Evolutionary conservation across 2,329 filamentous ascomycete genomes (phyloP).

Genomic region (Waltergamsia citrina): DNA sequence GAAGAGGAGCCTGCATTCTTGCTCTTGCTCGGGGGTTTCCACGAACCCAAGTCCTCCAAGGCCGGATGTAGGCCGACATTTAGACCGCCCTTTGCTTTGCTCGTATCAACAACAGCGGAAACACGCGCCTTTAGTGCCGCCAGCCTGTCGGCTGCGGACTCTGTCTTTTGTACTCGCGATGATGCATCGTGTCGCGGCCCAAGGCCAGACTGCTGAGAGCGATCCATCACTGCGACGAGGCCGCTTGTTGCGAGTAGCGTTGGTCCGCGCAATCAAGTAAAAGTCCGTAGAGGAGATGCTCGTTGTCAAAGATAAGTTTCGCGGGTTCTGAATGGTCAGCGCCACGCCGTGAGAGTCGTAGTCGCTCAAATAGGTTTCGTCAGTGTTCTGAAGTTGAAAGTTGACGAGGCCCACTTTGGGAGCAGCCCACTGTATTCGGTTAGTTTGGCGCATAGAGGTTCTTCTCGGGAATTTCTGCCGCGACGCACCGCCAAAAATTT

Average conservation of each 20-base stretch:
- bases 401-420: neutral
- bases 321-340: too few relatives aligned
- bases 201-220: slow-evolving; percentile 40
- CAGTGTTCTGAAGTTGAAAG: too few relatives aligned
- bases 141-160: slow-evolving; percentile 54
- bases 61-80: slow-evolving; percentile 73
- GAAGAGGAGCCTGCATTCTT: slow-evolving; percentile 10
- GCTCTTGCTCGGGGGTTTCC: slow-evolving; percentile 31
- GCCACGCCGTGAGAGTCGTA: too few relatives aligned
- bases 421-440: neutral
- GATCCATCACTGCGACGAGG: slow-evolving; percentile 32
- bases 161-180: slow-evolving; percentile 44
- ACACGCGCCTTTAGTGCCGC: slow-evolving; percentile 74
- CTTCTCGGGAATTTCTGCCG: slow-evolving; percentile 28
- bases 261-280: neutral
- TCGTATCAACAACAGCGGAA: slow-evolving; percentile 59
- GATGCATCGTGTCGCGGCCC: slow-evolving; percentile 45
- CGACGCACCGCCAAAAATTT: slow-evolving; percentile 35
- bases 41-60: slow-evolving; percentile 47
- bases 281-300: too few relatives aligned
- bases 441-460: neutral
- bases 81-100: slow-evolving; percentile 55
- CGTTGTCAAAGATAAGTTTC: too few relatives aligned
- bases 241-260: neutral
- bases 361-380: too few relatives aligned